phyloP scores from a whole-genome alignment of 805 yeast species.

The Danielia reshetovae region DNA sequence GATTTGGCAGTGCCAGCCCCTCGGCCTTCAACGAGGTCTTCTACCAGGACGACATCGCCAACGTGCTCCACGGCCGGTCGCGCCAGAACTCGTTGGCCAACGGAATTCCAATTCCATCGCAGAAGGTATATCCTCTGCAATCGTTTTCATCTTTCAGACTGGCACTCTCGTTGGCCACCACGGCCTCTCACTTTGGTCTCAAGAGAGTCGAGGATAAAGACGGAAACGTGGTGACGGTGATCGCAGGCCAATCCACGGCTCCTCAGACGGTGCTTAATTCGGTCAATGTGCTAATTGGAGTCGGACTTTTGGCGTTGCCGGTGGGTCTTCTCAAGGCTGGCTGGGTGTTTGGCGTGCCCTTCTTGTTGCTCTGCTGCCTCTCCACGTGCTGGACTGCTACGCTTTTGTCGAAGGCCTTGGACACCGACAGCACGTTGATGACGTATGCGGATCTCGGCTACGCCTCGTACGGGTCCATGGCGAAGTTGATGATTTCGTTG shows the following conservation, averaged over 20 bases:
- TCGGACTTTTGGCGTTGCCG: conserved; percentile 64
- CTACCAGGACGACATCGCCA: conserved; percentile 35
- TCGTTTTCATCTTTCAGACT: conserved; percentile 44
- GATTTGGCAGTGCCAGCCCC: conserved; percentile 3
- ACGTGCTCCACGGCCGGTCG: conserved; percentile 24
- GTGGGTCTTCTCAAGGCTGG: conserved; percentile 64
- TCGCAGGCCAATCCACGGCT: conserved; percentile 78
- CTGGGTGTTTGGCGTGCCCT: conserved; percentile 58
- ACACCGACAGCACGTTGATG: conserved; percentile 26
- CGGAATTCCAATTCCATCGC: conserved; percentile 24
- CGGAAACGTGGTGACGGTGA: conserved; percentile 66
- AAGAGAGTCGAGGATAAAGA: conserved; percentile 65
- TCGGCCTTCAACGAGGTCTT: conserved; percentile 31
- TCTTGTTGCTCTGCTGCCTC: conserved; percentile 57
- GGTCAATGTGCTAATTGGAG: conserved; percentile 63
- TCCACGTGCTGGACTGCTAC: conserved; percentile 76
- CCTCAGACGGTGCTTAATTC: conserved; percentile 68
- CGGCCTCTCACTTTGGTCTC: conserved; percentile 50
- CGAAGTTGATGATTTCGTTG: conserved; percentile 68
- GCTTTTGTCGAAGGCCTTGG: conserved; percentile 38
- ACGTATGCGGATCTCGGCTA: conserved; percentile 28
- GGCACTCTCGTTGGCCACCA: conserved; percentile 30
- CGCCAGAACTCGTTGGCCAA: conserved; percentile 23
- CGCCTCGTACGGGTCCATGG: conserved; percentile 42
- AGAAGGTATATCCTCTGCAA: conserved; percentile 30